phyloP scores from a whole-genome alignment of 78 protist species.

The Speleostelium caveatum region DNA sequence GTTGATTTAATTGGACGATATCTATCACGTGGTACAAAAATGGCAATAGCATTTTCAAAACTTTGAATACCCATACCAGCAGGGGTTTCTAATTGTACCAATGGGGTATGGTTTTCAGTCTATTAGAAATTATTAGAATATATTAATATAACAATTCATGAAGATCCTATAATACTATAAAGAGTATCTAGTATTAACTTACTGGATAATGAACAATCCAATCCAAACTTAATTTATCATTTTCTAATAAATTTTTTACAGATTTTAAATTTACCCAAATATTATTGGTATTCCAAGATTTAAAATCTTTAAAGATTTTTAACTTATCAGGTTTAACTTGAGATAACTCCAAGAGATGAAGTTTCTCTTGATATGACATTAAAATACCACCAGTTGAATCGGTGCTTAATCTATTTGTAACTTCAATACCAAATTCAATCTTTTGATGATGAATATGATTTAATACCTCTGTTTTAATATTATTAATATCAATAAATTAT shows the following conservation, averaged over 20 bases:
- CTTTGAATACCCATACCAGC: constrained; percentile 95
- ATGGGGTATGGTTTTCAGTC: constrained; percentile 73
- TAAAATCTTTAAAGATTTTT: constrained; percentile 92
- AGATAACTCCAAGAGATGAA: constrained; percentile 92
- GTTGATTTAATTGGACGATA: constrained; percentile 97
- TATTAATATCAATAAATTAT: too few species aligned
- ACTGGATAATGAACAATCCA: constrained; percentile 68
- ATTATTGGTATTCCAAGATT: constrained; percentile 98
- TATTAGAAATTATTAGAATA: constrained; percentile 9
- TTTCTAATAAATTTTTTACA: constrained; percentile 12
- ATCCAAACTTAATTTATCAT: constrained; percentile 51
- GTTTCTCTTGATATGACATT: constrained; percentile 78
- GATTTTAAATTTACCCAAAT: constrained; percentile 90
- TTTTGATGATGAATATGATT: constrained; percentile 63
- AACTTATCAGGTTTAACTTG: constrained; percentile 96
- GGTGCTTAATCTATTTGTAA: constrained; percentile 92
- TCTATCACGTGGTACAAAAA: constrained; percentile 96
- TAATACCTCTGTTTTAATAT: constrained; percentile 62
- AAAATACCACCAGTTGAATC: constrained; percentile 98
- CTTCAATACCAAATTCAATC: constrained; percentile 93
- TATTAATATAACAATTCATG: too few species aligned
- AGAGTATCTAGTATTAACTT: neutral
- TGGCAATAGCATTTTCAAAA: constrained; percentile 90
- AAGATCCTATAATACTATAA: neutral
- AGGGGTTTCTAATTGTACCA: constrained; percentile 98